A percentile compares a stretch with the other conserved stretches of the same genome.
phyloP scores from a whole-genome alignment of 148 eudicot species.

The Drosera capensis region DNA sequence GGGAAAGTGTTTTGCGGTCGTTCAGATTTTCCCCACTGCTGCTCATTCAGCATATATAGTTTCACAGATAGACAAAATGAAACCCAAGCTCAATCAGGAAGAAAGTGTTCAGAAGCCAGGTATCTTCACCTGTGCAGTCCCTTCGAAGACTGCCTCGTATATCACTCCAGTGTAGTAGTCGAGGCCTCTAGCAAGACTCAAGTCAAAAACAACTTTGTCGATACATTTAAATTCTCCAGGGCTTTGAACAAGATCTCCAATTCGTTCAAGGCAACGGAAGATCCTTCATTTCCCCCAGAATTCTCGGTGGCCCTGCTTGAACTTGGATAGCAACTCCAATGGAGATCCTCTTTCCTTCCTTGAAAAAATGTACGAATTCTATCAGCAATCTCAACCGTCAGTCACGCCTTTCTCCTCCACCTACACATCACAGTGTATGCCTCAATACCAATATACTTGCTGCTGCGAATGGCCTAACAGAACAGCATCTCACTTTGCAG shows the following conservation, averaged over 20 bases:
- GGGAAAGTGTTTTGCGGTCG: too few relatives aligned
- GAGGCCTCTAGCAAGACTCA: slow-evolving; percentile 97
- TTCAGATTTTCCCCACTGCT: too few relatives aligned
- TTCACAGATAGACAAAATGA: background rate
- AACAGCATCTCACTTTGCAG: too few relatives aligned
- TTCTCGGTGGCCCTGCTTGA: slow-evolving; percentile 54
- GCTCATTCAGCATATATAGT: background rate
- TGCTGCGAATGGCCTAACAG: background rate
- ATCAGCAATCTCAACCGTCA: slow-evolving; percentile 49
- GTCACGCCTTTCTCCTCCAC: slow-evolving; percentile 87
- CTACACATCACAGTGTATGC: slow-evolving; percentile 18
- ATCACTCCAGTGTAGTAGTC: slow-evolving; percentile 97
- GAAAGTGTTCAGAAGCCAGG: background rate
- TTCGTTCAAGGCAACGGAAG: slow-evolving; percentile 55
- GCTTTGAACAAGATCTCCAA: slow-evolving; percentile 72
- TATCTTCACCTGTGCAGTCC: slow-evolving; percentile 62
- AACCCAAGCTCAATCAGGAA: background rate
- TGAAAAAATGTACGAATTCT: slow-evolving; percentile 72
- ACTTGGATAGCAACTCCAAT: slow-evolving; percentile 51
- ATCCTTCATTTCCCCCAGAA: slow-evolving; percentile 46
- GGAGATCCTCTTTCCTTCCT: slow-evolving; percentile 68
- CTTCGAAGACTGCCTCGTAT: slow-evolving; percentile 89
- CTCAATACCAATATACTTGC: slow-evolving; percentile 2
- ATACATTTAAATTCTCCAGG: slow-evolving; percentile 50
- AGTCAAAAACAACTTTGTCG: slow-evolving; percentile 74